These are phyloP conservation scores for Suhomyces sp. DNA, from an alignment of 805 yeast species.

Conservation along the genomic window DNA sequence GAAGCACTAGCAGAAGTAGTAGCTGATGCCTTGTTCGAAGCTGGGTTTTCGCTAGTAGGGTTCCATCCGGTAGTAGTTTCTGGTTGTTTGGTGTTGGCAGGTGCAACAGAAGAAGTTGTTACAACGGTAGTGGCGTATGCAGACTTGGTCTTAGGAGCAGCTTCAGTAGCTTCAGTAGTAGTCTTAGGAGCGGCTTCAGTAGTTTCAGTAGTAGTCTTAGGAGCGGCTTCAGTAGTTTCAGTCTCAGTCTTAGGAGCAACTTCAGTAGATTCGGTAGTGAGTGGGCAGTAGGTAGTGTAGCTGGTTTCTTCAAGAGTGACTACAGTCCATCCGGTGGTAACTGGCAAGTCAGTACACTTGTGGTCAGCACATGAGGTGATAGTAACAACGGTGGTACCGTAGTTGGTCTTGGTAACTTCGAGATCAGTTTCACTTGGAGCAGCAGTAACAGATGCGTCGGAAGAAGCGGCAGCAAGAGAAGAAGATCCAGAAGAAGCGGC, in stretches of 20 bases:
- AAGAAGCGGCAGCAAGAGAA: slow-evolving; percentile 20
- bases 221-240: background rate
- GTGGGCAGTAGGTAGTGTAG: slow-evolving; percentile 37
- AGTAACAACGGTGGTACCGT: slow-evolving; percentile 28
- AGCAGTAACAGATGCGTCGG: slow-evolving; percentile 20
- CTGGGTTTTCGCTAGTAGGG: slow-evolving; percentile 1
- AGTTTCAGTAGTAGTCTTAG: background rate
- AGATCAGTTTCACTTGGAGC: slow-evolving; percentile 23
- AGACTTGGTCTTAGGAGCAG: slow-evolving; percentile 2
- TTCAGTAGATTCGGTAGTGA: slow-evolving; percentile 6
- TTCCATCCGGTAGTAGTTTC: slow-evolving; percentile 3
- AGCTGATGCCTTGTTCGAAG: background rate
- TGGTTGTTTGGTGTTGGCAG: background rate
- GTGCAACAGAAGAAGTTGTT: background rate
- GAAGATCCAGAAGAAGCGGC: slow-evolving; percentile 26
- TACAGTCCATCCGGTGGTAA: slow-evolving; percentile 37
- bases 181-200: background rate
- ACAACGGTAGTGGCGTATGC: background rate
- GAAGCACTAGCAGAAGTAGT: slow-evolving; percentile 6
- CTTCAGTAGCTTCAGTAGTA: background rate
- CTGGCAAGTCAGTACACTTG: slow-evolving; percentile 21
- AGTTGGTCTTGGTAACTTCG: slow-evolving; percentile 18
- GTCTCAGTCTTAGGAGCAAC: background rate
- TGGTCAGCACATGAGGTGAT: slow-evolving; percentile 34
- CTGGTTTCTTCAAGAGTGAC: slow-evolving; percentile 28